phyloP scores from a whole-genome alignment of 2,329 filamentous ascomycete genomes.

The Didymosphaeria variabile region DNA sequence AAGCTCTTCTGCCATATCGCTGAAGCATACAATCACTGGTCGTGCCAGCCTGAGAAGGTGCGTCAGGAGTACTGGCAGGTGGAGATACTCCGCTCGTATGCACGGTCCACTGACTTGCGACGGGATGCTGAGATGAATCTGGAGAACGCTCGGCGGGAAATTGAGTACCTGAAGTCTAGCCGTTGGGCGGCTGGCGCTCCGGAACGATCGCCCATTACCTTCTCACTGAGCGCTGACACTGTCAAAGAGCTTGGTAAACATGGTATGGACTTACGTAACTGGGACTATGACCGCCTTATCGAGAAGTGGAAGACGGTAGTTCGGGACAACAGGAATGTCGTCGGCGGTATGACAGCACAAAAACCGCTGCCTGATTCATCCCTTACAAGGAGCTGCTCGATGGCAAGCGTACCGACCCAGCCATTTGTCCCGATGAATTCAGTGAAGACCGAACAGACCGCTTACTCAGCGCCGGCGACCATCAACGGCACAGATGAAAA shows the following conservation, averaged over 20 bases:
- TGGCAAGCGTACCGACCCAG: constrained; percentile 40
- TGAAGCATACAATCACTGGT: constrained; percentile 82
- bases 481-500: constrained; percentile 33
- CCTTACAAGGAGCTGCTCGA: constrained; percentile 38
- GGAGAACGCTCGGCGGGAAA: constrained; percentile 52
- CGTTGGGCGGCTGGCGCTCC: constrained; percentile 37
- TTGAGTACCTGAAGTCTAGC: constrained; percentile 51
- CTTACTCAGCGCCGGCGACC: constrained; percentile 45
- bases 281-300: constrained; percentile 52
- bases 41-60: constrained; percentile 63
- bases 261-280: constrained; percentile 49
- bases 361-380: constrained; percentile 39
- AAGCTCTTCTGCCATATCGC: constrained; percentile 78
- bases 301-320: constrained; percentile 52
- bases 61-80: constrained; percentile 57
- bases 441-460: constrained; percentile 28
- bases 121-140: constrained; percentile 50
- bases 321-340: constrained; percentile 39
- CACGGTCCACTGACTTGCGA: constrained; percentile 51
- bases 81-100: constrained; percentile 57
- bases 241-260: constrained; percentile 51
- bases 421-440: constrained; percentile 30
- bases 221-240: constrained; percentile 48
- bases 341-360: constrained; percentile 46
- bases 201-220: constrained; percentile 45